Base-by-base conservation (phyloP, 2,329 filamentous ascomycete species). In the Cordyceps fumosorosea region DNA sequence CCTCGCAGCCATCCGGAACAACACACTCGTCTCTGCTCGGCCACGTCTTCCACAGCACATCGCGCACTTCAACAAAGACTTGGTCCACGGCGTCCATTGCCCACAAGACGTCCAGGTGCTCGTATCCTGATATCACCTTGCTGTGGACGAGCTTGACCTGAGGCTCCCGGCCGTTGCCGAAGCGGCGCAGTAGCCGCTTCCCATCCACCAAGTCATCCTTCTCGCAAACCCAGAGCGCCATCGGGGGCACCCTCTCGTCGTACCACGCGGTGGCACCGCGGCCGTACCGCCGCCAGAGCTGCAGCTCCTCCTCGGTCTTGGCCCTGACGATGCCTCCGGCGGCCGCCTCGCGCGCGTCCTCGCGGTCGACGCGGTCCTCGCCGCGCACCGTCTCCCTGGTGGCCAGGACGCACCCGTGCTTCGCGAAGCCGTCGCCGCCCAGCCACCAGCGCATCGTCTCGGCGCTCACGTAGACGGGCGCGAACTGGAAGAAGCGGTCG, bases 401-500 rank as follows among this genome's bases (percentile, higher is more conserved):
- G 1, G 90, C 83, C 7, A 97, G 78, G 57, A 97, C 96, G 70
- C 93, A 97, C 71, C 90, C 91, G 69, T 96, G 91, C 68, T 73
- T 74, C 2, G 80, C 79, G 69, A 96, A 97, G 67, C 92, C 92
- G 68, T 95, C 91, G 4, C 88, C 80, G 0, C 93, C 93, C 0
- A 97, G 81, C 93, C 93, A 97, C 93, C 93, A 98, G 6, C 91
- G 82, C 91, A 97, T 96, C 63, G 87, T 89, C 76, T 97, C 92
- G 0, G 91, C 84, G 67, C 88, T 91, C 56, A 97, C 91, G 69
- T 96, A 96, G 0, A 96, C 91, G 1, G 93, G 93, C 0, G 91
- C 87, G 67, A 96, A 97, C 69, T 95, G 91, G 73, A 98, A 97
- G 83, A 96, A 89, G 48, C 93, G 87, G 70, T 91, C 78, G 63